Evolutionary conservation across 2,329 filamentous ascomycete species (phyloP).

Genomic region (Pseudopyricularia cyperi): DNA sequence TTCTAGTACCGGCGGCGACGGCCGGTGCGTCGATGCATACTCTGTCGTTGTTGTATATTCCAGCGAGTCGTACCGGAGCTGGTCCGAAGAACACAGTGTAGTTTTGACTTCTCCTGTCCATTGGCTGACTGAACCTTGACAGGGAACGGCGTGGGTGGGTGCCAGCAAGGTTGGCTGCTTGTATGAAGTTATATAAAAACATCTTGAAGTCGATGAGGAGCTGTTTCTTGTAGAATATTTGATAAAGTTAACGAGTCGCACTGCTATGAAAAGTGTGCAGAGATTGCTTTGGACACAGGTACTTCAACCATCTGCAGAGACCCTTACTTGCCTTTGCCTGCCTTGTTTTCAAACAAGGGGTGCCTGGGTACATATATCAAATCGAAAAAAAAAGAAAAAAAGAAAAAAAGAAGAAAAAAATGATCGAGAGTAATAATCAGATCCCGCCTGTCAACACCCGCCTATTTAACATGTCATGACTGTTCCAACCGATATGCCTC

Average conservation of each 20-base stretch:
- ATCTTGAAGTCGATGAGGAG: too few relatives aligned
- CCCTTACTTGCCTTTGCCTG: too few relatives aligned
- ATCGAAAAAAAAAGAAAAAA: not conserved
- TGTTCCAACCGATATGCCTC: not conserved
- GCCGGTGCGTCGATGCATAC: not conserved
- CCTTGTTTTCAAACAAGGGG: too few relatives aligned
- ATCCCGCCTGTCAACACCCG: too few relatives aligned
- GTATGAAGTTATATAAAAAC: too few relatives aligned
- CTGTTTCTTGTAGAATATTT: too few relatives aligned
- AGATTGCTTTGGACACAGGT: too few relatives aligned
- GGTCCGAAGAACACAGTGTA: slow-evolving; percentile 32
- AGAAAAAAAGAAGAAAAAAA: not conserved
- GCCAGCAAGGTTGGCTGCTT: not conserved
- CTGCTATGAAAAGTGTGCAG: too few relatives aligned
- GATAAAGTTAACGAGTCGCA: too few relatives aligned
- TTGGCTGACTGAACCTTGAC: slow-evolving; percentile 9
- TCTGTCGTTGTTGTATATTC: slow-evolving; percentile 16
- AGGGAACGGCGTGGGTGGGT: slow-evolving; percentile 11
- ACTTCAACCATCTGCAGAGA: too few relatives aligned
- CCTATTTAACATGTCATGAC: not conserved
- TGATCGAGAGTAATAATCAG: not conserved
- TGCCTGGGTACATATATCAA: not conserved
- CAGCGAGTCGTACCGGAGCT: slow-evolving; percentile 29
- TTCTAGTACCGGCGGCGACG: not conserved
- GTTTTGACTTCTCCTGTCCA: slow-evolving; percentile 17